Conservation (phyloP, 208 protist species). For the Acanthamoeba castellanii region DNA sequence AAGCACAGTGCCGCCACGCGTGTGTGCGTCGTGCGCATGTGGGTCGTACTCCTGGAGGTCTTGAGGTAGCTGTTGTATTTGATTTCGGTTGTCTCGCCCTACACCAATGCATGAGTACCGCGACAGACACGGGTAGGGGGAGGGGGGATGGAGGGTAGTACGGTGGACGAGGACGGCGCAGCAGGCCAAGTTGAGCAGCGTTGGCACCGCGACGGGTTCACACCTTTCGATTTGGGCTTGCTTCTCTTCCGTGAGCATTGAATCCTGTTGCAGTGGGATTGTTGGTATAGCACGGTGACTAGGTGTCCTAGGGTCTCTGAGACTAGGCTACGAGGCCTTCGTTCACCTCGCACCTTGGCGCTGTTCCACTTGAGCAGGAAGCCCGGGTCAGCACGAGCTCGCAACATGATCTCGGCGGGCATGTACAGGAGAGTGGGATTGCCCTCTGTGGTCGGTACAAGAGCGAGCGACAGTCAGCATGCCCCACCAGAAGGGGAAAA, state of each 20-base stretch:
- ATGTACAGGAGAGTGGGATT: constrained; percentile 37
- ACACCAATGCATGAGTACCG: background rate
- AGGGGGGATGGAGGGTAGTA: background rate
- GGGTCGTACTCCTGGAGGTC: constrained; percentile 18
- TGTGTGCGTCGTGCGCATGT: background rate
- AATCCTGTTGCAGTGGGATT: background rate
- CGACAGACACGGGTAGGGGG: background rate
- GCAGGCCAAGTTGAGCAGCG: constrained; percentile 37
- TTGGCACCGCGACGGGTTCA: background rate
- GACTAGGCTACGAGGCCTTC: background rate
- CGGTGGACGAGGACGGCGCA: background rate
- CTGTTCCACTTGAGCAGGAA: constrained; percentile 59
- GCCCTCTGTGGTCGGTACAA: background rate
- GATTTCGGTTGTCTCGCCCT: background rate
- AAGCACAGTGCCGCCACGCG: too few relatives aligned
- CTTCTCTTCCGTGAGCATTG: background rate
- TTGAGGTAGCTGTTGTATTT: background rate
- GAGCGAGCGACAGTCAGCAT: background rate
- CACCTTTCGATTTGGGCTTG: background rate
- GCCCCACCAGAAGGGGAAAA: background rate
- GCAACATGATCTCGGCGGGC: background rate
- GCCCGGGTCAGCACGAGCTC: background rate
- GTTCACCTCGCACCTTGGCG: background rate
- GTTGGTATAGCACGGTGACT: too few relatives aligned
- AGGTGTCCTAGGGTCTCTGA: too few relatives aligned